These are phyloP conservation scores for Cordyceps javanica DNA, from an alignment of 2,329 filamentous ascomycete species.

Conservation along the genomic window DNA sequence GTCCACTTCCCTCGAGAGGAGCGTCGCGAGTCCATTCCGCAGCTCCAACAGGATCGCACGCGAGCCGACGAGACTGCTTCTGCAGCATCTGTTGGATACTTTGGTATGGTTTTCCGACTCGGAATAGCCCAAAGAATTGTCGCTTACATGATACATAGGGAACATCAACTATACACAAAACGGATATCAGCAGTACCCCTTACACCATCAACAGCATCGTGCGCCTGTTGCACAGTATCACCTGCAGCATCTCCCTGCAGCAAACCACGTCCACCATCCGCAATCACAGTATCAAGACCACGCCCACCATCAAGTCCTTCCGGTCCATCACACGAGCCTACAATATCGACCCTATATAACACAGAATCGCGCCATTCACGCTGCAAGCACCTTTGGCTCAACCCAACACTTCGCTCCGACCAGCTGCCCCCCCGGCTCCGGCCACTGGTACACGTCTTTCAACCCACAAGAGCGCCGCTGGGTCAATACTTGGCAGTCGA, in stretches of 20 bases:
- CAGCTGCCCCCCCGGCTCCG: slow-evolving; percentile 16
- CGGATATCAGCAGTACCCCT: background rate
- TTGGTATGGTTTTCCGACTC: background rate
- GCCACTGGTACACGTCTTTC: slow-evolving; percentile 30
- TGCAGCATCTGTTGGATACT: background rate
- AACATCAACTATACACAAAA: background rate
- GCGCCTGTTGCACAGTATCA: background rate
- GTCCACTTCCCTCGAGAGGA: background rate
- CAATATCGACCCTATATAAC: background rate
- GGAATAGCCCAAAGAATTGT: too few relatives aligned
- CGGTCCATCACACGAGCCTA: background rate
- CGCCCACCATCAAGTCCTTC: background rate
- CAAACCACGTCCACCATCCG: slow-evolving; percentile 3
- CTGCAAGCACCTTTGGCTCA: slow-evolving; percentile 21
- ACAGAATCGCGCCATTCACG: slow-evolving; percentile 12
- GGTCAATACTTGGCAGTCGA: slow-evolving; percentile 31
- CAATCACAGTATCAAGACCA: background rate
- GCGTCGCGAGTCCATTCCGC: background rate
- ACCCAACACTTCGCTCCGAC: slow-evolving; percentile 23
- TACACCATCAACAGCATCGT: background rate
- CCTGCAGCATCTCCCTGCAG: background rate
- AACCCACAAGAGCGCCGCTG: slow-evolving; percentile 20
- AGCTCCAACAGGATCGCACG: background rate
- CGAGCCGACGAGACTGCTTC: background rate
- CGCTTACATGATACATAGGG: slow-evolving; percentile 1